phyloP scores from a whole-genome alignment of 495 filamentous ascomycete species.

The Xylona heveae region DNA sequence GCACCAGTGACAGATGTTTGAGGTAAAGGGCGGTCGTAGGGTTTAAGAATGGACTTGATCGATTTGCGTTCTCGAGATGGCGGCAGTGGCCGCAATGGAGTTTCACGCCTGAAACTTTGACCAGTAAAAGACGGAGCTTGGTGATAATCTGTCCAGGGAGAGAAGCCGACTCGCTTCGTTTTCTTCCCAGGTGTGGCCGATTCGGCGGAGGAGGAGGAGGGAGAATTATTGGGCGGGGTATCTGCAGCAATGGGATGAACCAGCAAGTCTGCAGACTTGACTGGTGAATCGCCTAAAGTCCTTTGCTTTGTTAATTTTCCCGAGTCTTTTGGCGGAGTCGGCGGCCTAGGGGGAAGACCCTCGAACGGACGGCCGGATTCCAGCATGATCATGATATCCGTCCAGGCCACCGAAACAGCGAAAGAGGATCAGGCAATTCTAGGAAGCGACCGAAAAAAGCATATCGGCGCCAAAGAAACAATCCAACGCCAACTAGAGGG shows the following conservation, averaged over 20 bases:
- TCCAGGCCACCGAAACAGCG: too few species aligned
- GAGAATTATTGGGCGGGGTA: conserved; percentile 1
- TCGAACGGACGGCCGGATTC: too few species aligned
- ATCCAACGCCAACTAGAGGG: too few species aligned
- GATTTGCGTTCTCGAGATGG: conserved; percentile 45
- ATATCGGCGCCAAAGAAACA: too few species aligned
- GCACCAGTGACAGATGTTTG: too few species aligned
- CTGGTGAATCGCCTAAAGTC: too few species aligned
- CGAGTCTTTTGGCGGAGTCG: conserved; percentile 4
- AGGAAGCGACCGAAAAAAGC: too few species aligned
- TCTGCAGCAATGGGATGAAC: not conserved
- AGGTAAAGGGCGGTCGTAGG: conserved; percentile 21
- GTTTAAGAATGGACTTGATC: conserved; percentile 74
- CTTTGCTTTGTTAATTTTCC: too few species aligned
- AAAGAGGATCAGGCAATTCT: too few species aligned
- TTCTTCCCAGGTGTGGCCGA: not conserved
- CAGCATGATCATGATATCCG: too few species aligned
- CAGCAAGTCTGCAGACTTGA: too few species aligned
- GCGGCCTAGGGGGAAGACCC: conserved; percentile 3
- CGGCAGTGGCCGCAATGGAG: conserved; percentile 23
- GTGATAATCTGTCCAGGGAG: conserved; percentile 48
- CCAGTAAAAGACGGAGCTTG: conserved; percentile 29
- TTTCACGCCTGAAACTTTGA: conserved; percentile 21
- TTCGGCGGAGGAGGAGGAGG: too few species aligned
- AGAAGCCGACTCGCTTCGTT: conserved; percentile 17